These are phyloP conservation scores for Monosporascus sp. DNA, from an alignment of 2,329 filamentous ascomycete species.

Conservation along the genomic window DNA sequence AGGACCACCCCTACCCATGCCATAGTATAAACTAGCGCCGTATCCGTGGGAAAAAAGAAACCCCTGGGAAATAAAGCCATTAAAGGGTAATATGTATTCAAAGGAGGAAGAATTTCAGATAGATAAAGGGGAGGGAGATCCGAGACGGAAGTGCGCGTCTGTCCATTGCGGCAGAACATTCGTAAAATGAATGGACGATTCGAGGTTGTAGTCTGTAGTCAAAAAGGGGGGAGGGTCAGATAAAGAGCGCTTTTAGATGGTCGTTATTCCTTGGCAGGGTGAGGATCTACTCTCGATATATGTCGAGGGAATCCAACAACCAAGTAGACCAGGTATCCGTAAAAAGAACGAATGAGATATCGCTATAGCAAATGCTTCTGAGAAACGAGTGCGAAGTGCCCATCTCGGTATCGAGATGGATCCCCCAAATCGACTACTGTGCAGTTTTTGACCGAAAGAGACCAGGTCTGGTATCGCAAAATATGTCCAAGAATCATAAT, in stretches of 20 bases:
- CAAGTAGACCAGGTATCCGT: background rate
- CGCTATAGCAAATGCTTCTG: background rate
- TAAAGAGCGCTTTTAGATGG: no score
- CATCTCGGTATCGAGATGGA: background rate
- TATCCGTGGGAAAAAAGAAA: background rate
- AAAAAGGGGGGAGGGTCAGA: no score
- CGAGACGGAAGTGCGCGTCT: no score
- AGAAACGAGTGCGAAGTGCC: background rate
- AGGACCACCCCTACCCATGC: background rate
- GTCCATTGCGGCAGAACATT: no score
- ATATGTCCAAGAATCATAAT: slow-evolving; percentile 28
- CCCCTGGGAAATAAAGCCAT: background rate
- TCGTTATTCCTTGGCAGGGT: no score
- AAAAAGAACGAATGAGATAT: background rate
- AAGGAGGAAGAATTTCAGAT: no score
- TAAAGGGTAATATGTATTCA: background rate
- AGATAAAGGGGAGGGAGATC: no score
- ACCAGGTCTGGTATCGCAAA: slow-evolving; percentile 19
- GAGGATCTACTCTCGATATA: background rate
- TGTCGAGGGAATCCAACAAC: background rate
- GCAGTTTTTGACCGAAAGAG: slow-evolving; percentile 9
- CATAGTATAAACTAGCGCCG: background rate
- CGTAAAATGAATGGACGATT: no score
- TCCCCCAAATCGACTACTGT: slow-evolving; percentile 12
- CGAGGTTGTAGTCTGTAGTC: no score